These are phyloP conservation scores for Rhamnella rubrinervis DNA, from an alignment of 331 rosid genomes.

Conservation along the genomic window DNA sequence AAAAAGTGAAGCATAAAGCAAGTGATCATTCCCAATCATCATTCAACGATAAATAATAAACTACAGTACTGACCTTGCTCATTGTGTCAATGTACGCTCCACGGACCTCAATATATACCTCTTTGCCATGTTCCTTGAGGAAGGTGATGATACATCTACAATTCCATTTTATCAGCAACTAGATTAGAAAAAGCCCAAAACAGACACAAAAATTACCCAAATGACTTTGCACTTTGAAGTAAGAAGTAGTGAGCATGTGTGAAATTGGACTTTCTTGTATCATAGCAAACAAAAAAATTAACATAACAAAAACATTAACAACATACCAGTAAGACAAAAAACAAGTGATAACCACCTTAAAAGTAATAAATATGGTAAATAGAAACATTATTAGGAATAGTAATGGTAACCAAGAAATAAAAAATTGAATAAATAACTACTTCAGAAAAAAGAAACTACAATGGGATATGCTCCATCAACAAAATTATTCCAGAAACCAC, in stretches of 20 bases:
- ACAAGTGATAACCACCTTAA: not conserved
- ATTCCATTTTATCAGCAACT: constrained; percentile 26
- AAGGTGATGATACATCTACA: constrained; percentile 75
- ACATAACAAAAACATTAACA: not conserved
- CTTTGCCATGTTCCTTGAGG: constrained; percentile 96
- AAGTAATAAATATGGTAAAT: not conserved
- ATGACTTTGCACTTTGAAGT: constrained; percentile 7
- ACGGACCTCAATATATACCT: constrained; percentile 82
- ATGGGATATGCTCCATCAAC: not conserved
- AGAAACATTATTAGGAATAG: not conserved
- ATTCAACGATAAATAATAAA: constrained; percentile 17
- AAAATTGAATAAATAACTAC: not conserved
- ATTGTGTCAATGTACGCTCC: constrained; percentile 93
- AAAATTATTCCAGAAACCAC: constrained; percentile 22
- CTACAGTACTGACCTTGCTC: constrained; percentile 65
- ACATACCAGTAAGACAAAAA: not conserved
- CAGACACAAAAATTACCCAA: constrained; percentile 11
- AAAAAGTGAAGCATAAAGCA: not conserved
- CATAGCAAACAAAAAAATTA: not conserved
- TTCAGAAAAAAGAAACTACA: not conserved
- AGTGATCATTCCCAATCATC: constrained; percentile 14
- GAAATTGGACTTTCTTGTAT: not conserved
- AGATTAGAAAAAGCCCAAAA: constrained; percentile 21
- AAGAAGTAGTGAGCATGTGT: not conserved
- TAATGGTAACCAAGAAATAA: not conserved